Conservation (phyloP, 768 basidiomycete genomes). For the Boletus vinaceobasis region DNA sequence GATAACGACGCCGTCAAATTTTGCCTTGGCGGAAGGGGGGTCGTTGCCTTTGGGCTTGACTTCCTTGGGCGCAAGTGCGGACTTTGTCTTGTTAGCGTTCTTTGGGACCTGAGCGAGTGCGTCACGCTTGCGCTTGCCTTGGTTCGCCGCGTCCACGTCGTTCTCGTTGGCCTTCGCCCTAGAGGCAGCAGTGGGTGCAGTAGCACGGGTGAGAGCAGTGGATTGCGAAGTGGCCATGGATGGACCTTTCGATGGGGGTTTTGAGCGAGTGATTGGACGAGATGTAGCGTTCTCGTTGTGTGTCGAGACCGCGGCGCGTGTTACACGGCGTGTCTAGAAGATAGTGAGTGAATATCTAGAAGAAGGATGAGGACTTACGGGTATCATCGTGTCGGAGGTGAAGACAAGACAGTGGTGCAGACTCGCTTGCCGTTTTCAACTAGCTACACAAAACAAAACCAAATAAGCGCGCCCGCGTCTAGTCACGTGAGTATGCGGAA, state of each 20-base stretch:
- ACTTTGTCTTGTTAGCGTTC: slow-evolving; percentile 42
- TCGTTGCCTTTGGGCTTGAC: slow-evolving; percentile 57
- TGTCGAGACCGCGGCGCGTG: slow-evolving; percentile 50
- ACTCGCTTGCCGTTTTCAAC: slow-evolving; percentile 35
- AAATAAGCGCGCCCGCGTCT: slow-evolving; percentile 39
- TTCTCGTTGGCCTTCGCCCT: slow-evolving; percentile 36
- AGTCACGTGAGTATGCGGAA: slow-evolving; percentile 28
- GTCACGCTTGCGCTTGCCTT: slow-evolving; percentile 72
- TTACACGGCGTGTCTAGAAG: slow-evolving; percentile 59
- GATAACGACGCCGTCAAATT: slow-evolving; percentile 62
- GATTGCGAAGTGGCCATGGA: slow-evolving; percentile 36
- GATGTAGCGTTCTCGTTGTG: slow-evolving; percentile 70
- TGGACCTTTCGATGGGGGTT: slow-evolving; percentile 43
- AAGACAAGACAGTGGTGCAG: slow-evolving; percentile 28
- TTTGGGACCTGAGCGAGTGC: slow-evolving; percentile 70
- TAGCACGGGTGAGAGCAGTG: slow-evolving; percentile 39
- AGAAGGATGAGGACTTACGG: slow-evolving; percentile 31
- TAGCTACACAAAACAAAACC: slow-evolving; percentile 33
- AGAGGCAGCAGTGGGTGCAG: slow-evolving; percentile 38
- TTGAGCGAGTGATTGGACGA: slow-evolving; percentile 59
- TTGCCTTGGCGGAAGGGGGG: slow-evolving; percentile 41
- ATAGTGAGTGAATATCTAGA: neutral
- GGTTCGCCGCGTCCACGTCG: slow-evolving; percentile 45
- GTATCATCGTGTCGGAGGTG: slow-evolving; percentile 37
- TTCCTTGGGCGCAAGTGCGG: slow-evolving; percentile 31